Evolutionary conservation across 257 asterid genomes (phyloP).

Genomic region (Osmanthus fragrans): DNA sequence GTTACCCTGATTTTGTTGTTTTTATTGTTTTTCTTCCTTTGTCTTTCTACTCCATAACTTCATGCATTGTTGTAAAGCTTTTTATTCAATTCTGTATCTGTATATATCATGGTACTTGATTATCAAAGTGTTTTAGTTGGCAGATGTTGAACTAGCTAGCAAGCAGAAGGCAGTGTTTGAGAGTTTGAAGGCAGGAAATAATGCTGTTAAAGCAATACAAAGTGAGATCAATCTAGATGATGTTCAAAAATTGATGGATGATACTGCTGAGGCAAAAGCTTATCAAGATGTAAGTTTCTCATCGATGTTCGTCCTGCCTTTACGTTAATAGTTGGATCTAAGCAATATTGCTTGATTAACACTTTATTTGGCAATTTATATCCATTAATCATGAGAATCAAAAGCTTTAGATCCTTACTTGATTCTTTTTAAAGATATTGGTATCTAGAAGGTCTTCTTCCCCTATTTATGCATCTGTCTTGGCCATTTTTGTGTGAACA

Average conservation of each 20-base stretch:
- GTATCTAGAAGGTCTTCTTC: background rate
- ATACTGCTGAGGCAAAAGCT: slow-evolving; percentile 96
- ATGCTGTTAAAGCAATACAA: slow-evolving; percentile 90
- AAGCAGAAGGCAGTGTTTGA: slow-evolving; percentile 96
- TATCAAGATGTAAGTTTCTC: slow-evolving; percentile 80
- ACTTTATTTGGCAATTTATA: background rate
- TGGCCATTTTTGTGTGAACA: background rate
- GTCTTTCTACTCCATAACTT: background rate
- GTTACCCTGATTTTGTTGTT: slow-evolving; percentile 18
- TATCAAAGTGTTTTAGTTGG: slow-evolving; percentile 58
- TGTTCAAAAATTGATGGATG: slow-evolving; percentile 97
- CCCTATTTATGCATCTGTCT: background rate
- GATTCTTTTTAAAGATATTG: background rate
- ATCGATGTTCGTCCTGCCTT: slow-evolving; percentile 15
- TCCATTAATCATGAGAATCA: background rate
- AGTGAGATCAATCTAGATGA: slow-evolving; percentile 87
- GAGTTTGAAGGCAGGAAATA: slow-evolving; percentile 87
- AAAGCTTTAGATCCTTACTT: background rate
- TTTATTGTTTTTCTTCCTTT: background rate
- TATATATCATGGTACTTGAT: slow-evolving; percentile 6
- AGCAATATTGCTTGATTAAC: background rate
- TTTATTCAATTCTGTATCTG: background rate
- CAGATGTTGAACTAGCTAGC: slow-evolving; percentile 95
- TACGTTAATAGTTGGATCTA: background rate
- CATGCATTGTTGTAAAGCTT: background rate